Evolutionary conservation across 768 basidiomycete genomes (phyloP), one percentile per base, ranked within the genome.

Genomic region (Nidularia pulvinata): DNA sequence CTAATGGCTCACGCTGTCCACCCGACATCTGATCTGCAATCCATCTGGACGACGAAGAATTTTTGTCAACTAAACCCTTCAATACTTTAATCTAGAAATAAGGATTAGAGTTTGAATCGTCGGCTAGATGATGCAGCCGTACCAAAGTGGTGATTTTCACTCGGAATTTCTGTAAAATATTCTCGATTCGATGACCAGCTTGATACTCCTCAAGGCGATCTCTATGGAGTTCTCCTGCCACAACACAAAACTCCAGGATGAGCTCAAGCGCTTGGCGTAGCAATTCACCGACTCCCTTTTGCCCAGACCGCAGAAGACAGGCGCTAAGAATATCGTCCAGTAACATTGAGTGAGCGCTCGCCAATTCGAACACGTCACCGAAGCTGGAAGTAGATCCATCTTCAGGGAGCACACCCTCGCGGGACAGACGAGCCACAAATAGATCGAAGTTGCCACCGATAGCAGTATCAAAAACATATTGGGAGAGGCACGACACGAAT

Each of bases 381-480:
- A 88, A 88, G 55, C 64, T 44, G 45, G 9, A 30, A 5, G 7
- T 33, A 13, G 35, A 46, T 19, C 35, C 36, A 14, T 63, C 59
- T 5, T 58, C 57, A 13, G 50, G 51, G 46, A 53, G 50, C 35
- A 54, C 48, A 51, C 42, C 61, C 56, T 47, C 63, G 51, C 65
- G 60, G 35, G 65, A 65, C 34, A 78, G 62, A 6, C 69, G 73
- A 7, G 66, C 66, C 36, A 91, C 65, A 71, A 95, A 93, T 1
- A 80, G 75, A 55, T 86, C 83, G 58, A 92, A 89, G 61, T 90
- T 88, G 32, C 83, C 83, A 10, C 85, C 81, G 53, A 96, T 92
- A 2, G 85, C 93, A n/a, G 82, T 83, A 65, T 93, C 91, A 51
- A 87, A 86, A 19, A 93, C 75, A 58, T 95, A 93, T 34, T 79